These are phyloP conservation scores for Naganishia sp. DNA, from an alignment of 1,284 basidiomycete species.

Conservation along the genomic window DNA sequence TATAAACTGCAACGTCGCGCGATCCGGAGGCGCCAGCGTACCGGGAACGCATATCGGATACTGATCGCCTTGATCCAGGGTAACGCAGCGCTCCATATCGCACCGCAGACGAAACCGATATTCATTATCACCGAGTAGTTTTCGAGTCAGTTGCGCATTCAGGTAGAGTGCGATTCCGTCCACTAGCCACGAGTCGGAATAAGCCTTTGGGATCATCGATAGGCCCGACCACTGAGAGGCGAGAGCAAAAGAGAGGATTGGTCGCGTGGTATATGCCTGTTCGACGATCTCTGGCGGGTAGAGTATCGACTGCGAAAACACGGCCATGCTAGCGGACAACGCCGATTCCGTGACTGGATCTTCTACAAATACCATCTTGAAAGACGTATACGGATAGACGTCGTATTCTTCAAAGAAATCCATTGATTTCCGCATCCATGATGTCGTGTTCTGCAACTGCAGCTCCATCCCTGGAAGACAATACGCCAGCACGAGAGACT, in stretches of 20 bases:
- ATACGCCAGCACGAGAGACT: conserved; percentile 88
- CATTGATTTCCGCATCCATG: conserved; percentile 84
- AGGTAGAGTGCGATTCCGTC: conserved; percentile 91
- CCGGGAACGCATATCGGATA: conserved; percentile 92
- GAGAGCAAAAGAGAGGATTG: conserved; percentile 80
- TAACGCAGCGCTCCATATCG: conserved; percentile 91
- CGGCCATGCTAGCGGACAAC: conserved; percentile 79
- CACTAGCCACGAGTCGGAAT: conserved; percentile 94
- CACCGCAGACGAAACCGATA: conserved; percentile 94
- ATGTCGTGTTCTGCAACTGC: conserved; percentile 65
- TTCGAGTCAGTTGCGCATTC: conserved; percentile 81
- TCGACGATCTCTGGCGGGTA: conserved; percentile 89
- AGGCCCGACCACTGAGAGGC: conserved; percentile 97
- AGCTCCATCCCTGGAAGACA: conserved; percentile 83
- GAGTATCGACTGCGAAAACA: conserved; percentile 79
- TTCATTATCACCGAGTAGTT: conserved; percentile 93
- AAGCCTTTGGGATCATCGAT: conserved; percentile 92
- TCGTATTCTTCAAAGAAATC: conserved; percentile 87
- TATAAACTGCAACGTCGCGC: conserved; percentile 76
- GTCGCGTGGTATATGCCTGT: conserved; percentile 87
- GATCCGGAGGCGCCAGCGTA: conserved; percentile 76
- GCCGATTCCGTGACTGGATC: conserved; percentile 76
- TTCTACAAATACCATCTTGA: conserved; percentile 95
- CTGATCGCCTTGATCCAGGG: conserved; percentile 84
- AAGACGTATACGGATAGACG: conserved; percentile 93